phyloP scores from a whole-genome alignment of 164 flowering plant species.

The Aristolochia fimbriata region DNA sequence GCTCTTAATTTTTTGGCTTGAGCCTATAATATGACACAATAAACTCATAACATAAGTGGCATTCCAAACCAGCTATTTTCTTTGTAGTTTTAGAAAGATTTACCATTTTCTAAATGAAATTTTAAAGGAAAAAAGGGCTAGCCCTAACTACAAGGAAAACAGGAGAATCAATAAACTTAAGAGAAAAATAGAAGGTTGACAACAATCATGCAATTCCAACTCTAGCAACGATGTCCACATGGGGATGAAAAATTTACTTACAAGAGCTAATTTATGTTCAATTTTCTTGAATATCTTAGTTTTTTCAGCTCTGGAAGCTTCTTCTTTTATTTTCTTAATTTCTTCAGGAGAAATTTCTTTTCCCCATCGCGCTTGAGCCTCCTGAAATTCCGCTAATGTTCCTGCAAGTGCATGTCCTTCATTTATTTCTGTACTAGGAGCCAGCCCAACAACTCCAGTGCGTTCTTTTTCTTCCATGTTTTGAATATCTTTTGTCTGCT shows the following conservation, averaged over 20 bases:
- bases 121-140: too few species aligned
- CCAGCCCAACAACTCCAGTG: constrained; percentile 12
- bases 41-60: too few species aligned
- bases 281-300: constrained; percentile 51
- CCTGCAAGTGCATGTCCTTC: constrained; percentile 59
- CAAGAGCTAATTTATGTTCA: constrained; percentile 67
- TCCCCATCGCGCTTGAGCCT: constrained; percentile 97
- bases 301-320: constrained; percentile 52
- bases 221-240: too few species aligned
- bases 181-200: too few species aligned
- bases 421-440: constrained; percentile 11
- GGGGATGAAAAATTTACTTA: constrained; percentile 26
- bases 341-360: constrained; percentile 64
- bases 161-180: too few species aligned
- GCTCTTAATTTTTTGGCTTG: constrained; percentile 80
- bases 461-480: constrained; percentile 40
- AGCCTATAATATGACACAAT: constrained; percentile 37
- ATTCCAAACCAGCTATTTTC: too few species aligned
- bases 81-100: too few species aligned
- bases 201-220: too few species aligned
- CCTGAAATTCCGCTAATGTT: constrained; percentile 85
- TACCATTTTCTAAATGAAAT: too few species aligned
- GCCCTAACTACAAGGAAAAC: too few species aligned
- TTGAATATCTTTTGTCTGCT: constrained; percentile 51
- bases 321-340: constrained; percentile 63